A percentile compares a stretch with the other conserved stretches of the same genome.
These are phyloP conservation scores for Diaporthe velutina DNA, from an alignment of 2,329 filamentous ascomycete species.

Conservation along the genomic window DNA sequence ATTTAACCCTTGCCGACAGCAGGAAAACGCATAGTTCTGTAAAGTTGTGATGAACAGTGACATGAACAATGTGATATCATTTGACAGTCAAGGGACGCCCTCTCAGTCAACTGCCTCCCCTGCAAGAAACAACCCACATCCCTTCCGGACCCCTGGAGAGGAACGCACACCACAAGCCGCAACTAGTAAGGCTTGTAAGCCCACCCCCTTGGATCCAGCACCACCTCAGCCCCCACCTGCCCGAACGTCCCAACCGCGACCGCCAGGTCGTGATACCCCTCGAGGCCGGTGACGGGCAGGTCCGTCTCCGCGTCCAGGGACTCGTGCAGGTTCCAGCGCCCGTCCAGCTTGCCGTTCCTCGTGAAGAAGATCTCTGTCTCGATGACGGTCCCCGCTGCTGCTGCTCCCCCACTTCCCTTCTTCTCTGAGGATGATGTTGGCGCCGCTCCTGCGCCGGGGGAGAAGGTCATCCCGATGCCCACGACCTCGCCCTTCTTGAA, in stretches of 20 bases:
- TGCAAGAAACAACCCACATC: not conserved
- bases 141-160: not conserved
- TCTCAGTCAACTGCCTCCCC: not conserved
- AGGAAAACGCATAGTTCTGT: not conserved
- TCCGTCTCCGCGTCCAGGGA: conserved; percentile 75
- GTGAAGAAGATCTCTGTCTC: conserved; percentile 78
- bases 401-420: conserved; percentile 41
- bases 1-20: no score
- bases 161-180: not conserved
- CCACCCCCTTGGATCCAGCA: conserved; percentile 73
- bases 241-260: conserved; percentile 80
- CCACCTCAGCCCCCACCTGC: conserved; percentile 75
- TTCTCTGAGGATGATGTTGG: not conserved
- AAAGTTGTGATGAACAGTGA: not conserved
- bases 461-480: conserved; percentile 78
- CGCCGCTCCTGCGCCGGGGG: conserved; percentile 44
- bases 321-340: conserved; percentile 81
- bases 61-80: not conserved
- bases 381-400: conserved; percentile 48
- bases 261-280: conserved; percentile 78
- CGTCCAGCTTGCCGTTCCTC: conserved; percentile 70
- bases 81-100: no score
- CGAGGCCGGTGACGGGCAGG: conserved; percentile 73
- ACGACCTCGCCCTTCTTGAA: conserved; percentile 76
- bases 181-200: conserved; percentile 55